Percentiles rank a stretch among this genome's conserved stretches.
Conservation (phyloP, 2,329 filamentous ascomycete genomes). For the Macrophomina pseudophaseolina region DNA sequence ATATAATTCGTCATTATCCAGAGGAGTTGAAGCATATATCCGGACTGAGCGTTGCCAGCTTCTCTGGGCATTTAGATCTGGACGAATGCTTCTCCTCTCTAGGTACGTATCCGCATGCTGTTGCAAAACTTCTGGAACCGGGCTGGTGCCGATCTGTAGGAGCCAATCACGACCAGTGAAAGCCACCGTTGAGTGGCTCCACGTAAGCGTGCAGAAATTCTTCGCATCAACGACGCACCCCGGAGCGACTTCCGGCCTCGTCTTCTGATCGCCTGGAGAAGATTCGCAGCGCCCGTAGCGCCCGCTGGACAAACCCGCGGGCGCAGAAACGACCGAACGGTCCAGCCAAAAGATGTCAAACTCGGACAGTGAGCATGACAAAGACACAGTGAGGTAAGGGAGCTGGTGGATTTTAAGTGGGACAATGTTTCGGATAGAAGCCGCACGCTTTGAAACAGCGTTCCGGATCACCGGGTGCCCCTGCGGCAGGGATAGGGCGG, state of each 20-base stretch:
- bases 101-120: too few species aligned
- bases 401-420: slow-evolving; percentile 15
- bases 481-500: slow-evolving; percentile 3
- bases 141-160: too few species aligned
- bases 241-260: not conserved
- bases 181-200: too few species aligned
- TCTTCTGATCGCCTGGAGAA: not conserved
- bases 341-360: not conserved
- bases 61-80: too few species aligned
- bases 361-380: not conserved
- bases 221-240: too few species aligned
- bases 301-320: not conserved
- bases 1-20: too few species aligned
- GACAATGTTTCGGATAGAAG: slow-evolving; percentile 22
- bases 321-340: not conserved
- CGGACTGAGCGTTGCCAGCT: too few species aligned
- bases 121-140: too few species aligned
- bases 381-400: slow-evolving; percentile 4
- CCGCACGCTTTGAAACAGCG: slow-evolving; percentile 8
- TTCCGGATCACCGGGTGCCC: slow-evolving; percentile 17
- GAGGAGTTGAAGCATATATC: too few species aligned
- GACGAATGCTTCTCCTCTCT: too few species aligned
- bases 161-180: too few species aligned
- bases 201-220: not conserved
- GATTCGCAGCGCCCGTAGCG: not conserved